These are phyloP conservation scores for Pyrenula massariospora DNA, from an alignment of 495 filamentous ascomycete species.

Conservation along the genomic window DNA sequence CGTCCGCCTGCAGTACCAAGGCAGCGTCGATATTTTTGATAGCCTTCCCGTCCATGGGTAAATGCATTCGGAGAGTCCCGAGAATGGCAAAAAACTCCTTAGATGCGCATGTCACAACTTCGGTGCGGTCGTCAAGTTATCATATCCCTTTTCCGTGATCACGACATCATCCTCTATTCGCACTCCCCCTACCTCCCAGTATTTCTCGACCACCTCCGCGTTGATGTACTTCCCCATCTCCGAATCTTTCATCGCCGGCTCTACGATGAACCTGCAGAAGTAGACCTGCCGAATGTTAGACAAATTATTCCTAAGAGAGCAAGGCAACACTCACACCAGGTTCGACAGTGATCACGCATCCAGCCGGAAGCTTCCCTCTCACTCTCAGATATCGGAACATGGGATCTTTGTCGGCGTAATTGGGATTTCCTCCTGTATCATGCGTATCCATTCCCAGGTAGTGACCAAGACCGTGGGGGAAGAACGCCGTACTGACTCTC, in stretches of 20 bases:
- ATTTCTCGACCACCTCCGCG: slow-evolving; percentile 57
- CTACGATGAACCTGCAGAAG: slow-evolving; percentile 88
- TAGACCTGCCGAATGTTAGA: slow-evolving; percentile 48
- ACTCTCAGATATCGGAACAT: slow-evolving; percentile 82
- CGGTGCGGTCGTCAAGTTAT: slow-evolving; percentile 68
- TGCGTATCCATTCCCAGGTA: slow-evolving; percentile 94
- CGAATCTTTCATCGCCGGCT: slow-evolving; percentile 61
- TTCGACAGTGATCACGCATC: slow-evolving; percentile 80
- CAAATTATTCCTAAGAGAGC: not conserved
- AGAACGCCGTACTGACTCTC: slow-evolving; percentile 74
- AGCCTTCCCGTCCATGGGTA: too few relatives aligned
- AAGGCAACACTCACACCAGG: slow-evolving; percentile 52
- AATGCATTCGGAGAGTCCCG: too few relatives aligned
- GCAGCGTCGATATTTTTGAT: too few relatives aligned
- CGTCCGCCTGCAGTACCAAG: too few relatives aligned
- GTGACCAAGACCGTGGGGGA: slow-evolving; percentile 86
- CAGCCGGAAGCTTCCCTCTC: slow-evolving; percentile 60
- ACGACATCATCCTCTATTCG: slow-evolving; percentile 66
- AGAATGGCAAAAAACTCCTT: too few relatives aligned
- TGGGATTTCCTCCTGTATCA: slow-evolving; percentile 77
- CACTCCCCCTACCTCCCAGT: slow-evolving; percentile 86
- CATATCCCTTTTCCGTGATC: slow-evolving; percentile 62
- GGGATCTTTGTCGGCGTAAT: slow-evolving; percentile 71
- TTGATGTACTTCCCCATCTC: slow-evolving; percentile 66
- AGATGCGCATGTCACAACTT: slow-evolving; percentile 32